phyloP scores from a whole-genome alignment of 2,329 filamentous ascomycete genomes.

The Aspergillus intermedius region DNA sequence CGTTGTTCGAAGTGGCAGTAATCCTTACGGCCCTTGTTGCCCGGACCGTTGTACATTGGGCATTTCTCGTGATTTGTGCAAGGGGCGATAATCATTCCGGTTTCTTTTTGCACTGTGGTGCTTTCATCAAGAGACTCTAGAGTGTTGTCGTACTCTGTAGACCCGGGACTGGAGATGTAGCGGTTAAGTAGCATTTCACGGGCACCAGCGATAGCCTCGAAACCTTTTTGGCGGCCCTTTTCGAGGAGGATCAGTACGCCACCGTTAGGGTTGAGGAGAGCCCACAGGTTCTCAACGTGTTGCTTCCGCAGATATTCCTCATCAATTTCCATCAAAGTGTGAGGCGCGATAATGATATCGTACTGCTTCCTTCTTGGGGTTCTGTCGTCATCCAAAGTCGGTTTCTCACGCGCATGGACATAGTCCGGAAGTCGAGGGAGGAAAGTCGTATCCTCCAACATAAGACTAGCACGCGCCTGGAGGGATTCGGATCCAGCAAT shows the following conservation, averaged over 20 bases:
- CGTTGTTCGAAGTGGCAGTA: conserved; percentile 88
- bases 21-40: conserved; percentile 71
- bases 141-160: conserved; percentile 37
- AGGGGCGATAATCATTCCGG: conserved; percentile 55
- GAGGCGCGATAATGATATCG: conserved; percentile 84
- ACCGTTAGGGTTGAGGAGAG: conserved; percentile 71
- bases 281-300: conserved; percentile 84
- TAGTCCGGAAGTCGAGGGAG: conserved; percentile 88
- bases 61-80: conserved; percentile 87
- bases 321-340: conserved; percentile 68
- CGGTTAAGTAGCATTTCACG: conserved; percentile 70
- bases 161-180: conserved; percentile 59
- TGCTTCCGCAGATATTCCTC: conserved; percentile 72
- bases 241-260: conserved; percentile 83
- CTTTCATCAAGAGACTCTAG: conserved; percentile 23
- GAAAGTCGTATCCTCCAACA: conserved; percentile 86
- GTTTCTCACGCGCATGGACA: conserved; percentile 55
- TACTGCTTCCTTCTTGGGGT: conserved; percentile 64
- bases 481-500: conserved; percentile 69
- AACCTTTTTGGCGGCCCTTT: conserved; percentile 84
- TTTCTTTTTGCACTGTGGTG: conserved; percentile 42
- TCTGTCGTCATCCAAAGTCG: conserved; percentile 52
- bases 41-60: conserved; percentile 75
- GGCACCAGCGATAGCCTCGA: conserved; percentile 83
- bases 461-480: conserved; percentile 64